Percentiles rank a stretch among this genome's conserved stretches.
Evolutionary conservation across 768 basidiomycete genomes (phyloP).

Genomic region (Chalciporus pseudorubinellus): DNA sequence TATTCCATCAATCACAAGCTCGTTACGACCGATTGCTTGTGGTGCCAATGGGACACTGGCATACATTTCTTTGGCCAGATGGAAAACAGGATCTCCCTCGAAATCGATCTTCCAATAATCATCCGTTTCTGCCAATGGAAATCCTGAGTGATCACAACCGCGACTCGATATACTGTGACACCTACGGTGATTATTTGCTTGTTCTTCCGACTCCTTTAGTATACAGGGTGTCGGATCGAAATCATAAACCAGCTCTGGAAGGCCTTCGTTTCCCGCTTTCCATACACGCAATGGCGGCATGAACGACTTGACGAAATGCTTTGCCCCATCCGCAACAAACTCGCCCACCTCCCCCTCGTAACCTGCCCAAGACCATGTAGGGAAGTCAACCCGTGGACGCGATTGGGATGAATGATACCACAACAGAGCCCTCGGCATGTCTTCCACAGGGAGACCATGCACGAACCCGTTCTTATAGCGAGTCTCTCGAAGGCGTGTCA

Average conservation of each 20-base stretch:
- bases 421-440: slow-evolving; percentile 8
- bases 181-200: no score
- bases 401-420: slow-evolving; percentile 5
- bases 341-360: slow-evolving; percentile 3
- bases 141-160: no score
- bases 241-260: slow-evolving; percentile 5
- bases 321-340: background rate
- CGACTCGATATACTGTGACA: no score
- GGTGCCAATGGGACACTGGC: background rate
- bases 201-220: background rate
- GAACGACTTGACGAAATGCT: no score
- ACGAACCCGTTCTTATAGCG: slow-evolving; percentile 8
- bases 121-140: no score
- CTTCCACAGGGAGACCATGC: slow-evolving; percentile 9
- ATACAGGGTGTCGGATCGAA: background rate
- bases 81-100: background rate
- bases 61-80: background rate
- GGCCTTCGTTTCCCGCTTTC: slow-evolving; percentile 1
- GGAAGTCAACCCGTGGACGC: slow-evolving; percentile 4
- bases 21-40: background rate
- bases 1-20: slow-evolving; percentile 8
- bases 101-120: no score
- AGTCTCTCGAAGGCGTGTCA: background rate
- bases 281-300: slow-evolving; percentile 11
- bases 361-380: slow-evolving; percentile 11